Evolutionary conservation across 495 filamentous ascomycete species (phyloP), one percentile per base, ranked within the genome.

Genomic region (Podospora pseudopauciseta): DNA sequence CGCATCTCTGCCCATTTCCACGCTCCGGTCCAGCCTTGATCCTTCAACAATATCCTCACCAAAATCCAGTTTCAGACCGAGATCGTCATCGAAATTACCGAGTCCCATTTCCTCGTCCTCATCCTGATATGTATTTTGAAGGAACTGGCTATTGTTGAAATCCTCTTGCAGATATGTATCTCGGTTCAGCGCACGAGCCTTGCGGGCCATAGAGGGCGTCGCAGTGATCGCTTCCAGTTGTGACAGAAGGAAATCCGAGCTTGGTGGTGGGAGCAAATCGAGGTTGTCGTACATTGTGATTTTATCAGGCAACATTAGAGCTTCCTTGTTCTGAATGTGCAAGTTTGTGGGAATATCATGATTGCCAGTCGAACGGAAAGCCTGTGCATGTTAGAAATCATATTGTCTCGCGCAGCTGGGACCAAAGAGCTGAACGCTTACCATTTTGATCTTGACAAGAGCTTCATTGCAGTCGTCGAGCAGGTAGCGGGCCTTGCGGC

Each of bases 391-490:
- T 84, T 74, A 84, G 76, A 68, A 68, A 71, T 54, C n/a, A 62
- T 62, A 54, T 27, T 44, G 11, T 30, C 19, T 20, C 16, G 28
- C 26, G 9, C 23, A 27, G 5, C 9, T 15, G 3, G 4, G 16
- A 3, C 2, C 9, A 49, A 11, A 49, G 39, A 60, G 63, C 4
- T 28, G 13, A 20, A 30, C 19, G 49, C 28, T 56, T 84, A 97
- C 94, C 94, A 97, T 95, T 76, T 97, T 97, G 73, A 99, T 96
- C 80, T 97, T 97, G 84, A 95, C 88, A 66, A 98, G 81, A 28
- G 95, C 94, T 80, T 99, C 95, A 74, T 94, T 96, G 82, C 95
- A 99, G 76, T 99, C 95, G 76, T 98, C 95, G 54, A 97, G 81
- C 16, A 99, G 83, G 77, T 99, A 99, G 69, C 93, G 90, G 74